Base-by-base conservation (phyloP, 805 yeast species). In the Myxozyma nipponensis region DNA sequence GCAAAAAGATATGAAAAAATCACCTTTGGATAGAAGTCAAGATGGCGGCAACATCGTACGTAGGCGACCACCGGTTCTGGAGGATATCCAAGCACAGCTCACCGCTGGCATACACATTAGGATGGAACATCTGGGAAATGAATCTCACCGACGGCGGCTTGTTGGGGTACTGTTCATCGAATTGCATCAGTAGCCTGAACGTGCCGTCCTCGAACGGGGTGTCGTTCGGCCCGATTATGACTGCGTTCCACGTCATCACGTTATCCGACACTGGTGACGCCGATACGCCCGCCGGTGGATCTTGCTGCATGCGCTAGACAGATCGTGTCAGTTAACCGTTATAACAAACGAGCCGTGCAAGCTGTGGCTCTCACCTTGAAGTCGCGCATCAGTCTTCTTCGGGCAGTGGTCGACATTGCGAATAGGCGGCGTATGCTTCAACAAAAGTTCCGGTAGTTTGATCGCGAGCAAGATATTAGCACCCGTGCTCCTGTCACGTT, bases 191-290 rank as follows among this genome's bases (percentile, higher is more conserved):
- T 54, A 93, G 74, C 52, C 95, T 77, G 69, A 93, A 93, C 0
- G 98, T 93, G 13, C 98, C 98, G 65, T 93, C 98, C 68, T 93
- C 98, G 66, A 88, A 93, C 2, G 98, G 98, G 0, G 98, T 93
- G 58, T 89, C 97, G 23, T 91, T 83, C 1, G 98, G 98, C 0
- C 98, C 98, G 50, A 93, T 90, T 56, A 93, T 93, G 52, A 93
- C 95, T 0, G 97, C 98, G 68, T 93, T 93, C 79, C 98, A 93
- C 34, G 86, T 79, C 96, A 93, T 89, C 45, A 93, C 97, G 63
- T 93, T 93, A 66, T 93, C 98, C 3, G 98, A 89, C 46, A 91
- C 77, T 3, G 98, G 98, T 3, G 96, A 86, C 0, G 98, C 98
- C 4, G 96, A 86, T 9, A 93, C 95, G 15, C 98, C 98, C 28